Base-by-base conservation (phyloP, 768 basidiomycete species). In the Hericium alpestre region DNA sequence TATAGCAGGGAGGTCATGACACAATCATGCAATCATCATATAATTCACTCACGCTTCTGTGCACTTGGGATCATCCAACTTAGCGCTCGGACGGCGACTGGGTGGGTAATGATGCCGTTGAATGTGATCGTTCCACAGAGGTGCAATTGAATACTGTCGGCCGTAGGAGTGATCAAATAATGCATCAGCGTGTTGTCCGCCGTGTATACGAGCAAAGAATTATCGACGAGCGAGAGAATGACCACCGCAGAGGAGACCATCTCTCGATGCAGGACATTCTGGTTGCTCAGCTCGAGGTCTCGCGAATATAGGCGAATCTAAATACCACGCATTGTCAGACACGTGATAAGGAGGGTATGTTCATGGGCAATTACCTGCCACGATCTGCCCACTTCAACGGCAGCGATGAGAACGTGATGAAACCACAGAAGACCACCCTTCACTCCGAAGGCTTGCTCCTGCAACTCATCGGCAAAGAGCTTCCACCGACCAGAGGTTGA, bases 1-100 rank as follows among this genome's bases (percentile, higher is more conserved):
- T 25, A 25, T 52, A 53, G 48, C n/a, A 51, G 55, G 22, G 47
- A 64, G 20, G 61, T 59, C 53, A 53, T 56, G 55, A 51, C 18
- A 32, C 47, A 46, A 18, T 18, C 15, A 53, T 37, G 1, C 25
- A 40, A 41, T 59, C 54, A 49, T 4, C 13, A 41, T 32, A 43
- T 16, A 20, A 39, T 23, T 12, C 15, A 75, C 86, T 63, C 67
- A 95, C 96, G 86, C 70, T 94, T 97, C 69, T 98, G 95, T 10
- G 87, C 83, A 57, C 78, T 76, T 0, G 96, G 95, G 56, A 99
- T 89, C 83, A 98, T 87, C 96, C 96, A 99, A 69, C 94, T 96
- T 66, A 98, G 72, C 62, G 88, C 88, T 59, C 93, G 76, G 2
- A 99, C 94, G 12, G 90, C 80, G 38, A 76, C 81, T 6, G 96